Evolutionary conservation across 495 filamentous ascomycete genomes (phyloP), one percentile per base, ranked within the genome.

Genomic region (Aspergillus kassunensis): DNA sequence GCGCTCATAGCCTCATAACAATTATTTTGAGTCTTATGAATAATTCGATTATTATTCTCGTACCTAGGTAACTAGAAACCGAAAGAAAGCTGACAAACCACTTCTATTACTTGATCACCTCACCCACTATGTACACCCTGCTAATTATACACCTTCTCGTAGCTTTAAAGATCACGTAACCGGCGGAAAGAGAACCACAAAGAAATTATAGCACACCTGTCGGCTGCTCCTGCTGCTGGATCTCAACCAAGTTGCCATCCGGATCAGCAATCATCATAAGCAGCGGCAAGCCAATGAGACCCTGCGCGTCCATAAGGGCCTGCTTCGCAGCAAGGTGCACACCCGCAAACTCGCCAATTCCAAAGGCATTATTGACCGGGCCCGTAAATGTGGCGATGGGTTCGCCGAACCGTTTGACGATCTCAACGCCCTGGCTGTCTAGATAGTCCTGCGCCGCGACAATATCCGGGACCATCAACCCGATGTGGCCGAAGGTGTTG

Each of bases 201-300:
- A n/a, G n/a, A n/a, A n/a, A 11, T 40, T 21, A 31, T 6, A 51
- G 29, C 13, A 16, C 37, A 33, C 49, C 49, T 4, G 29, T 11
- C 30, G 29, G 27, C 18, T 41, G 34, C n/a, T 51, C 48, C 36
- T 51, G 39, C 39, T 51, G 37, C 25, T 51, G 39, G 12, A 51
- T 51, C 49, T 51, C 49, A 10, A 51, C 37, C 49, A 51, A 33
- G 21, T 51, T 51, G 6, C 39, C 39, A 19, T 51, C 49, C 1
- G 29, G 49, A 18, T 51, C 39, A 9, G 18, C 9, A 25, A 44
- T 37, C 49, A 51, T 44, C 27, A 51, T 9, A 4, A 51, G 29
- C 12, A 35, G 29, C 11, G 37, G 27, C 7, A 43, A 16, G 9
- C 48, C 36, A 33, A 51, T 51, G 18, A 51, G 16, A 1, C 25